Evolutionary conservation across 225 moss, liverwort and hornwort genomes (phyloP), one percentile per base, ranked within the genome.

Genomic region (Polytrichum formosum): DNA sequence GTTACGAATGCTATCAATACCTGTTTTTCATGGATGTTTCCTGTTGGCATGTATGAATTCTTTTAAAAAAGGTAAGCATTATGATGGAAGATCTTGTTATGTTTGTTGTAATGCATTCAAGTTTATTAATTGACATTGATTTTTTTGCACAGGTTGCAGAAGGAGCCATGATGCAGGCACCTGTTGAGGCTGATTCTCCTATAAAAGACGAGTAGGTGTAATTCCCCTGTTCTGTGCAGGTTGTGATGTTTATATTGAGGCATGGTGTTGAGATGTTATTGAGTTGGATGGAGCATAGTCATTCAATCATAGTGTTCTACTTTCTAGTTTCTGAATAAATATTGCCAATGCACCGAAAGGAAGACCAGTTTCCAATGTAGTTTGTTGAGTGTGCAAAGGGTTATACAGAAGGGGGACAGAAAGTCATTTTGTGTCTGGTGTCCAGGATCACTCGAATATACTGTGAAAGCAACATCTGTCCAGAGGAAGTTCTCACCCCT

Each of bases 91-190:
- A 31, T 31, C 7, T 31, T 31, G 31, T 31, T 7, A 46, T 46
- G 46, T 46, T 4, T 46, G 16, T 46, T 46, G 13, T 46, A 16
- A 46, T 46, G 46, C 46, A 63, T 26, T 28, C 62, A 67, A 63
- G 35, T 60, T 30, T 29, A 8, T 56, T 6, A 80, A 29, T 46
- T 28, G 70, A 61, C 46, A 46, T 70, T 27, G 66, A 23, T 7
- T 63, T 78, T 74, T 67, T 70, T 75, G 64, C 70, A 70, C 84
- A 96, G 96, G 89, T 96, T 68, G 93, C 93, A 58, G 53, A 81
- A 73, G 93, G 93, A 79, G 88, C 96, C 55, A 54, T 88, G 61
- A 85, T 96, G 26, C 93, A 96, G 82, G 93, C 96, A 61, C 96
- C 93, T 54, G 85, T 93, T 72, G 90, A 93, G 72, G 87, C 85